Base-by-base conservation (phyloP, 345 rosid species). In the Carallia pectinifolia region DNA sequence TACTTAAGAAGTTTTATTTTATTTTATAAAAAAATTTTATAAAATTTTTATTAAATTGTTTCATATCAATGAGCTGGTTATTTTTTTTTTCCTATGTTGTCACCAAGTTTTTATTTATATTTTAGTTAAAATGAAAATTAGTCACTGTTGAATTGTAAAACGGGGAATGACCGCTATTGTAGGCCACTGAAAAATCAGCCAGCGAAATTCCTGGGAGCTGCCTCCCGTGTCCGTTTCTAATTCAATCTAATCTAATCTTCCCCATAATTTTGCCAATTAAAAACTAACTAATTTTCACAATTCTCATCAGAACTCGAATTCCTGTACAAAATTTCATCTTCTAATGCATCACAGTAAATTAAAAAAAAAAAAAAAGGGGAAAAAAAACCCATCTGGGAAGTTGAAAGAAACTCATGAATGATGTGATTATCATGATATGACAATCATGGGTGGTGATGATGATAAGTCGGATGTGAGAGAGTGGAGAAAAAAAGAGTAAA, bases 141-240 rank as follows among this genome's bases (percentile, higher is more conserved):
- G 27, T 18, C 31, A 53, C 48, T 10, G 40, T 66, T 53, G 7
- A 33, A 53, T 16, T 38, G 30, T 6, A 31, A 52, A 7, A 33
- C 5, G 3, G 3, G 4, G 53, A 44, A 36, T 31, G 64, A 67
- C 66, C 67, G 53, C 67, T 78, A 73, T 76, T 77, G 53, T 62
- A 55, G 62, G 54, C 58, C 76, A 69, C 72, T 77, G 2, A 62
- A 18, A 53, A 36, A 68, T 67, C 66, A 55, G 72, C 85, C 83
- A 81, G 71, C 71, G 67, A 69, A 17, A 64, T 71, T 76, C 72
- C 70, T 29, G 74, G 77, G 66, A 66, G 30, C 52, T 61, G 74
- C 55, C 75, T 33, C 61, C 75, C 85, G 78, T 74, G 37, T 19
- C 64, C 39, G 13, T 53, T 61, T 29, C 55, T 52, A 62, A 23